Evolutionary conservation across 176 grass and related monocot genomes (phyloP).

Genomic region (Oryza glumipatula): DNA sequence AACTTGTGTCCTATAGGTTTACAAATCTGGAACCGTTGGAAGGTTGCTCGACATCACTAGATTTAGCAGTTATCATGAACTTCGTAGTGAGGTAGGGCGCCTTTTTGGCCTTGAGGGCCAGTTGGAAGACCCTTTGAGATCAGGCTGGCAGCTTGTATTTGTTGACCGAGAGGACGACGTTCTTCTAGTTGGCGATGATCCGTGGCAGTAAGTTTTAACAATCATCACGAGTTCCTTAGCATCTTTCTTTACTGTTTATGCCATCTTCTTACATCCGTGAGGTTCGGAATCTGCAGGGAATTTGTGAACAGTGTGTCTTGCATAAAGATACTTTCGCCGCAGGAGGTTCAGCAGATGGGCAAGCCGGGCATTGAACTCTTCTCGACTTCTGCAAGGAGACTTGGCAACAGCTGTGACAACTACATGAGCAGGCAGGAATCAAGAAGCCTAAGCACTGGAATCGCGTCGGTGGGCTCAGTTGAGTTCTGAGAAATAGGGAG

Average conservation of each 20-base stretch:
- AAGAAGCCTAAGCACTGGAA: constrained; percentile 60
- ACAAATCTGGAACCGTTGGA: constrained; percentile 71
- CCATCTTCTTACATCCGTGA: constrained; percentile 11
- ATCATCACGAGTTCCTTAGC: background rate
- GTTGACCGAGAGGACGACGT: constrained; percentile 85
- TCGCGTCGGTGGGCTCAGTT: constrained; percentile 72
- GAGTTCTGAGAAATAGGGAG: constrained; percentile 72
- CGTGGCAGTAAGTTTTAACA: constrained; percentile 80
- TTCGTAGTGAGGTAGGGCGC: constrained; percentile 74
- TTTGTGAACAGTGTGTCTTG: constrained; percentile 91
- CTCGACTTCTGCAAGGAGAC: constrained; percentile 56
- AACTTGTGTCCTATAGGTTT: constrained; percentile 59
- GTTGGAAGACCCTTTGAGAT: constrained; percentile 93
- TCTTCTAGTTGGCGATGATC: constrained; percentile 96
- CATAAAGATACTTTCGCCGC: constrained; percentile 94
- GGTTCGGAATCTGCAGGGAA: constrained; percentile 58
- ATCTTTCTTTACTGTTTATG: background rate
- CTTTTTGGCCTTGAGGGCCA: constrained; percentile 88
- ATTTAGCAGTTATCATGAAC: constrained; percentile 85
- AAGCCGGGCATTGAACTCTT: constrained; percentile 61
- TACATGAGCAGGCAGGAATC: constrained; percentile 64
- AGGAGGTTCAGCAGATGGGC: constrained; percentile 93
- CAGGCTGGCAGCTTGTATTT: constrained; percentile 99
- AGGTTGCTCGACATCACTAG: constrained; percentile 83
- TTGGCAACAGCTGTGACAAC: constrained; percentile 68